Conservation (phyloP, 2,329 filamentous ascomycete species). For the Polytolypa hystricis region DNA sequence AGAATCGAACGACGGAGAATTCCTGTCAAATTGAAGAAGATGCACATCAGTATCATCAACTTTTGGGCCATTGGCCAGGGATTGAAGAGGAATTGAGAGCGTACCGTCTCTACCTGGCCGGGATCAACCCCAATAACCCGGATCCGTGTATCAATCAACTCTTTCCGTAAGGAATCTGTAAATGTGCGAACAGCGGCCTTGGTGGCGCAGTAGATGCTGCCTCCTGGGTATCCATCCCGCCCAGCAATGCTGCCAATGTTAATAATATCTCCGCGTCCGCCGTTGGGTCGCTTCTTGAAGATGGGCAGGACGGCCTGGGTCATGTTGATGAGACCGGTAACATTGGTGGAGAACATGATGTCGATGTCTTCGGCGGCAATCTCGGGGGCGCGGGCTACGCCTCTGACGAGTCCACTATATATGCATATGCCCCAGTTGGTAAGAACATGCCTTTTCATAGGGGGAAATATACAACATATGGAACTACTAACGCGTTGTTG, state of each 20-base stretch:
- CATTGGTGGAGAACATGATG: conserved; percentile 85
- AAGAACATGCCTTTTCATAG: too few species aligned
- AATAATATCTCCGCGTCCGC: conserved; percentile 83
- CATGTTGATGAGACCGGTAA: conserved; percentile 90
- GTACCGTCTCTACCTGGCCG: conserved; percentile 78
- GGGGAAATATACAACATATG: too few species aligned
- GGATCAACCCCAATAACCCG: conserved; percentile 82
- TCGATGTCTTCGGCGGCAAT: conserved; percentile 75
- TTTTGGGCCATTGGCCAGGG: conserved; percentile 3
- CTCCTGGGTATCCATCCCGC: conserved; percentile 71
- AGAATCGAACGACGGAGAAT: conserved; percentile 79
- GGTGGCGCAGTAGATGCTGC: conserved; percentile 84
- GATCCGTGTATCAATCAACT: conserved; percentile 70
- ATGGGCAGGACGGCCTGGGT: conserved; percentile 81
- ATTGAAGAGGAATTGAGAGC: conserved; percentile 12
- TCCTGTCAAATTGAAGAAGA: conserved; percentile 51
- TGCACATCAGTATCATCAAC: too few species aligned
- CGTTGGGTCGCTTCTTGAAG: conserved; percentile 58
- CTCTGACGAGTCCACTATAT: conserved; percentile 71
- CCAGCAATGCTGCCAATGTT: conserved; percentile 92
- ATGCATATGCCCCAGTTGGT: too few species aligned
- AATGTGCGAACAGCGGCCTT: conserved; percentile 83
- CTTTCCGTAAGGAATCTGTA: conserved; percentile 69
- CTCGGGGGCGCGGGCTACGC: conserved; percentile 71
- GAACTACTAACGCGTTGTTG: conserved; percentile 83